Percentiles rank a stretch among this genome's conserved stretches.
Conservation (phyloP, 805 yeast species). For the Dipodascopsis tothii region DNA sequence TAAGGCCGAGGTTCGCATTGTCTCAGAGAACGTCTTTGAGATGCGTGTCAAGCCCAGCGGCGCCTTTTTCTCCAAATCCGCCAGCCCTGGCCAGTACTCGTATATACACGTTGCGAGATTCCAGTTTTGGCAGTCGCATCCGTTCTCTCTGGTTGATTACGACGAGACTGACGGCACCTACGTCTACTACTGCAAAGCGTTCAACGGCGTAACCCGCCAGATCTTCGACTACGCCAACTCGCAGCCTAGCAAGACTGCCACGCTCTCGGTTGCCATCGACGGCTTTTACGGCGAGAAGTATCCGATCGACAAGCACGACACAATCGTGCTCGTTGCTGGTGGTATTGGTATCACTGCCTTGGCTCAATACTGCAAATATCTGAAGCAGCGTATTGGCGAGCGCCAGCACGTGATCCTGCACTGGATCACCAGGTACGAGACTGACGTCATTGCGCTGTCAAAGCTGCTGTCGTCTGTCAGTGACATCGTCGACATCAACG, state of each 20-base stretch:
- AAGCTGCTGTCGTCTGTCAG: too few species aligned
- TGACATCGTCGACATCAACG: too few species aligned
- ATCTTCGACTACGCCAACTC: constrained; percentile 3
- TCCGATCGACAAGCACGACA: constrained; percentile 44
- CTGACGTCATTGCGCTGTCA: constrained; percentile 4
- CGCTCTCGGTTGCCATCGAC: constrained; percentile 42
- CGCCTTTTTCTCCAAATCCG: neutral
- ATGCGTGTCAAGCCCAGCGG: too few species aligned
- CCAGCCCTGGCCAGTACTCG: constrained; percentile 20
- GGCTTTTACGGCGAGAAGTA: constrained; percentile 51
- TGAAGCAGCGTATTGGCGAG: too few species aligned
- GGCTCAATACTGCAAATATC: too few species aligned
- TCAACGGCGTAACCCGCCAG: constrained; percentile 9
- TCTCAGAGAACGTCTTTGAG: too few species aligned
- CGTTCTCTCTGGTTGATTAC: constrained; percentile 15
- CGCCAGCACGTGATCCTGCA: neutral
- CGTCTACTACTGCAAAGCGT: constrained; percentile 4
- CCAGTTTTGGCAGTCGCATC: constrained; percentile 17
- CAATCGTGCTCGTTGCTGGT: constrained; percentile 49
- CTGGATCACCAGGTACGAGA: neutral
- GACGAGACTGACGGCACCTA: constrained; percentile 6
- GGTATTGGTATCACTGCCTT: constrained; percentile 60
- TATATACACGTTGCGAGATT: constrained; percentile 16
- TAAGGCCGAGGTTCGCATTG: constrained; percentile 29
- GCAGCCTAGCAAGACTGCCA: neutral